Conservation (phyloP, 441 rosid genomes). For the Populus hybrid region DNA sequence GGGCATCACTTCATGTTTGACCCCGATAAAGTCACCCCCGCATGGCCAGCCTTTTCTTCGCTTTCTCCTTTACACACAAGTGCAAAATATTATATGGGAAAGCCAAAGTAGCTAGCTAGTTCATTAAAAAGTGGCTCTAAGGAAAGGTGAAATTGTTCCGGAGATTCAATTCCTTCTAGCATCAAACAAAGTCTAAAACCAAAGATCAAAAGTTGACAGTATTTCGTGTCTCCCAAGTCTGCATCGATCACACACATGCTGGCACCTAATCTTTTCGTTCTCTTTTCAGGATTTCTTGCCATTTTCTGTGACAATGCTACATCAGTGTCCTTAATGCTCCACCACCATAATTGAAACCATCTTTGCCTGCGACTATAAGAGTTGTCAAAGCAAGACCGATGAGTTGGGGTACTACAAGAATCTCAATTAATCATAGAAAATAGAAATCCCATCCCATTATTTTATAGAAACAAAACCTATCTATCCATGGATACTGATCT, state of each 20-base stretch:
- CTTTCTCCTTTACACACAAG: slow-evolving; percentile 16
- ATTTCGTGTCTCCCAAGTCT: slow-evolving; percentile 19
- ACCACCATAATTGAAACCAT: no score
- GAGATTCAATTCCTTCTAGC: slow-evolving; percentile 32
- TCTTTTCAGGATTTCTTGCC: background rate
- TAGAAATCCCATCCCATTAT: no score
- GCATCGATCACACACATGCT: slow-evolving; percentile 5
- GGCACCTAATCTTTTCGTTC: slow-evolving; percentile 1
- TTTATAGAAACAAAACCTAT: no score
- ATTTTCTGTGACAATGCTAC: slow-evolving; percentile 18
- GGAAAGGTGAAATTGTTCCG: slow-evolving; percentile 5
- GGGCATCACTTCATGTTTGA: slow-evolving; percentile 41
- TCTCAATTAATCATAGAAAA: no score
- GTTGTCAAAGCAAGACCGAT: no score
- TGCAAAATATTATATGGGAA: background rate
- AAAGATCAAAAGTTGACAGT: slow-evolving; percentile 28
- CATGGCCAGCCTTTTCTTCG: background rate
- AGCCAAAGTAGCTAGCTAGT: slow-evolving; percentile 8
- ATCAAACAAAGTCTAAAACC: slow-evolving; percentile 33
- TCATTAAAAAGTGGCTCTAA: slow-evolving; percentile 18
- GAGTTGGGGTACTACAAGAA: no score
- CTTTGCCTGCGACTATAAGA: no score
- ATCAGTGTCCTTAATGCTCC: slow-evolving; percentile 12
- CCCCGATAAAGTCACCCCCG: slow-evolving; percentile 37
- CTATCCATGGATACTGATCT: no score